Percentiles rank a stretch among this genome's conserved stretches.
Evolutionary conservation across 2,329 filamentous ascomycete species (phyloP).

Genomic region (Rhexocercosporidium sp.): DNA sequence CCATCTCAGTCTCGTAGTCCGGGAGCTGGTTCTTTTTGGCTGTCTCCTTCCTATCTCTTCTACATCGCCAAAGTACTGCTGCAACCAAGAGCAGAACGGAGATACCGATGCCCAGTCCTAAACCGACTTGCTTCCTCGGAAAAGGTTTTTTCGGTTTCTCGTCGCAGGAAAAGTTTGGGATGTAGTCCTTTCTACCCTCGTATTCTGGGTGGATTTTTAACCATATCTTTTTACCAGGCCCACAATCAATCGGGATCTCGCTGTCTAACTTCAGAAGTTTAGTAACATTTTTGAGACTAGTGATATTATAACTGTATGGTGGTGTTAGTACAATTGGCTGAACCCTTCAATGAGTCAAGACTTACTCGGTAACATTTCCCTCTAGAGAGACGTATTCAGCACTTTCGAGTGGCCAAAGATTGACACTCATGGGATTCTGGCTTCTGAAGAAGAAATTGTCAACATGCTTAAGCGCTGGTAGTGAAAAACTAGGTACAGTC

Average conservation of each 20-base stretch:
- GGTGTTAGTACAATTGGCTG: background rate
- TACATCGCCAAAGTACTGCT: background rate
- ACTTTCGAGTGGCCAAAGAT: constrained; percentile 1
- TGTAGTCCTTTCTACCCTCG: background rate
- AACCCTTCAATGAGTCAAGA: background rate
- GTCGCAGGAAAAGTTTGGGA: background rate
- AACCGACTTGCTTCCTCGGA: background rate
- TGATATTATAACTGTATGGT: background rate
- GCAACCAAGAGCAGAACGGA: background rate
- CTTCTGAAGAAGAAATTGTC: background rate
- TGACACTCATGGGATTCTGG: background rate
- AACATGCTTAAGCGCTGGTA: background rate
- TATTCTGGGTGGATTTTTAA: background rate
- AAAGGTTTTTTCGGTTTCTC: background rate
- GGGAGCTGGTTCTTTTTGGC: background rate
- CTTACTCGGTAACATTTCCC: background rate
- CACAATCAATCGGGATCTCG: background rate
- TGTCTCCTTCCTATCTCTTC: background rate
- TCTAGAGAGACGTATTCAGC: background rate
- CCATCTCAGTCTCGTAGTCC: constrained; percentile 11
- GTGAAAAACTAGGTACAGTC: background rate
- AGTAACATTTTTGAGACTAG: background rate
- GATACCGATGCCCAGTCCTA: background rate
- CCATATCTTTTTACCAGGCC: background rate
- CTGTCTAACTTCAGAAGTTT: background rate